These are phyloP conservation scores for Fragilaria radians DNA, from an alignment of 108 stramenopile genomes.

Conservation along the genomic window DNA sequence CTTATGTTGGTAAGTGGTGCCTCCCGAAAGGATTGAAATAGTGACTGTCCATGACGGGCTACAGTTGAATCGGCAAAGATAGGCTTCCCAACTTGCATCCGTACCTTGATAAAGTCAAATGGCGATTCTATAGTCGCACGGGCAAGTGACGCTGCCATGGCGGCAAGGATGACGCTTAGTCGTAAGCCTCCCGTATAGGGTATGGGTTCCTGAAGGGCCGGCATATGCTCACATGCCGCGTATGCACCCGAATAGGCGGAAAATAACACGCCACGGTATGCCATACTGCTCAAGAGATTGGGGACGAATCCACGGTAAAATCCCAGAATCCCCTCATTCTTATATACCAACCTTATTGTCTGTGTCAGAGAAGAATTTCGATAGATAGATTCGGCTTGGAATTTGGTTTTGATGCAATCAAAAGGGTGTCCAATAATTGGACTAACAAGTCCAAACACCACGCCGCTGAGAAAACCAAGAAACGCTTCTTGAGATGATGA, in stretches of 20 bases:
- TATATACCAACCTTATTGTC: background rate
- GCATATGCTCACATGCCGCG: slow-evolving; percentile 3
- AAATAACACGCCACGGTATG: slow-evolving; percentile 12
- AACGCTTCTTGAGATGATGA: slow-evolving; percentile 8
- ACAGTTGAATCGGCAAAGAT: background rate
- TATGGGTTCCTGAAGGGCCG: background rate
- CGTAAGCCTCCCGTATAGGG: slow-evolving; percentile 17
- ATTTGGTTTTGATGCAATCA: slow-evolving; percentile 17
- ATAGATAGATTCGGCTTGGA: slow-evolving; percentile 10
- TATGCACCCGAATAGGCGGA: slow-evolving; percentile 18
- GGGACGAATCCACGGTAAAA: slow-evolving; percentile 19
- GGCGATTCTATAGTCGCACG: slow-evolving; percentile 20
- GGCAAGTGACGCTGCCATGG: slow-evolving; percentile 9
- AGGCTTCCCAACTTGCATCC: slow-evolving; percentile 15
- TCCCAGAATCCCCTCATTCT: slow-evolving; percentile 3
- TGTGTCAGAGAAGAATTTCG: background rate
- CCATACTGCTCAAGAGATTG: slow-evolving; percentile 15
- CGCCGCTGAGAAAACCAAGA: slow-evolving; percentile 9
- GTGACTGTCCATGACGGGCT: background rate
- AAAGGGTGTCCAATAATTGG: slow-evolving; percentile 21
- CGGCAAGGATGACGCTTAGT: slow-evolving; percentile 22
- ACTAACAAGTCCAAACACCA: slow-evolving; percentile 9
- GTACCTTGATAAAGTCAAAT: slow-evolving; percentile 28
- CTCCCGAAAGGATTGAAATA: background rate
- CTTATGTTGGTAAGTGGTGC: background rate